These are phyloP conservation scores for Aquilaria malaccensis DNA, from an alignment of 345 rosid genomes.

Conservation along the genomic window DNA sequence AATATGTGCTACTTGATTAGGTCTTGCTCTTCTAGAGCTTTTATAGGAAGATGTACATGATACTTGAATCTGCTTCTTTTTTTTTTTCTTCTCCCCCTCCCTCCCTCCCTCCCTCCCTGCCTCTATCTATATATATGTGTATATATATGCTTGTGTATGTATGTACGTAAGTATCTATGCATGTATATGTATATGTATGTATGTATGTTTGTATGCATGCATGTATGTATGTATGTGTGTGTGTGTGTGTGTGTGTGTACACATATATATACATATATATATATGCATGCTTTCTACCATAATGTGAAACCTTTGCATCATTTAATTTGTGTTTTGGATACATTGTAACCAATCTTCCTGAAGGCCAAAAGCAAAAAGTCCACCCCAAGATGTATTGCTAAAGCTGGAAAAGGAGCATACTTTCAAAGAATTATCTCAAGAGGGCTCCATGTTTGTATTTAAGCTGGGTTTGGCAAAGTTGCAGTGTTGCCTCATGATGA, in stretches of 20 bases:
- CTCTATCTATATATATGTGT: not conserved
- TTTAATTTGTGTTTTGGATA: constrained; percentile 7
- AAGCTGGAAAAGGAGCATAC: constrained; percentile 75
- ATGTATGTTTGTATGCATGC: no score
- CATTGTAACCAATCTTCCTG: constrained; percentile 4
- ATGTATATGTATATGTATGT: no score
- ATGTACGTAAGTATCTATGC: no score
- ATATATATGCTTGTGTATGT: no score
- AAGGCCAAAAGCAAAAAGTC: constrained; percentile 74
- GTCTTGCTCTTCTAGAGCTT: not conserved
- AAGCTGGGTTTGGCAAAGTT: constrained; percentile 81
- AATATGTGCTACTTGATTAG: not conserved
- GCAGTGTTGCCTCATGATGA: constrained; percentile 75
- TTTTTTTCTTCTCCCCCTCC: not conserved
- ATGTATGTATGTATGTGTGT: no score
- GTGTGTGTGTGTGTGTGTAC: no score
- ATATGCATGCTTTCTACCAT: no score
- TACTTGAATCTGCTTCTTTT: no score
- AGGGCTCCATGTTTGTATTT: constrained; percentile 75
- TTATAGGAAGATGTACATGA: no score
- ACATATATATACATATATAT: no score
- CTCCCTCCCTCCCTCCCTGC: not conserved
- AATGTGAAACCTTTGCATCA: not conserved
- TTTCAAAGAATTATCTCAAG: constrained; percentile 48
- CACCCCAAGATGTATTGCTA: constrained; percentile 76